Evolutionary conservation across 2,329 filamentous ascomycete genomes (phyloP).

Genomic region (Epichloe coenophiala): DNA sequence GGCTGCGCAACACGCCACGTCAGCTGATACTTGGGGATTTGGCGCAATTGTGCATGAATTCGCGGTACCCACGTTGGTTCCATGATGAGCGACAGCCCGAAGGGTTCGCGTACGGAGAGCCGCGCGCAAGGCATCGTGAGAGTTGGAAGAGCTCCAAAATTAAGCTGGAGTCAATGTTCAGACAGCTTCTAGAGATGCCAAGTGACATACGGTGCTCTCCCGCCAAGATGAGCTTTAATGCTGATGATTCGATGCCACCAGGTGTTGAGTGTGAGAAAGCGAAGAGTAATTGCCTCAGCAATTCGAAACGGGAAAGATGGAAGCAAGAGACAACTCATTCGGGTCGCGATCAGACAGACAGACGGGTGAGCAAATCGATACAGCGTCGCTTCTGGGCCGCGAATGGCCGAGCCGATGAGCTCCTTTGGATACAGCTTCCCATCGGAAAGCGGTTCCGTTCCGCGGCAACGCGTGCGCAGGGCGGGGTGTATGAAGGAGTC

Average conservation of each 20-base stretch:
- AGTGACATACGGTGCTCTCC: neutral
- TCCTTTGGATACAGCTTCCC: neutral
- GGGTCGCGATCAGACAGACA: neutral
- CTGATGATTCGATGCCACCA: neutral
- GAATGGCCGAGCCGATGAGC: constrained; percentile 3
- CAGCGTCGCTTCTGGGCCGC: neutral
- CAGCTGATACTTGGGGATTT: constrained; percentile 1
- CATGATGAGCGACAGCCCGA: constrained; percentile 40
- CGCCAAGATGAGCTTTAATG: neutral
- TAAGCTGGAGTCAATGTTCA: neutral
- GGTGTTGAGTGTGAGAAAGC: neutral
- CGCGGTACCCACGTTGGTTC: constrained; percentile 34
- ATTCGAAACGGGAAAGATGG: neutral
- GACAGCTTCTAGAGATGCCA: neutral
- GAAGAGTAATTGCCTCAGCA: neutral
- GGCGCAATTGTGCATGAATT: neutral
- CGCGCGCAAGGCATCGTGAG: constrained; percentile 32
- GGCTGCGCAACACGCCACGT: constrained; percentile 25
- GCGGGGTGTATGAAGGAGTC: too few relatives aligned
- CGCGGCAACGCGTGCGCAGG: neutral
- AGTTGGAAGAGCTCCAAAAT: neutral
- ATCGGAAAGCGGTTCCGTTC: constrained; percentile 3
- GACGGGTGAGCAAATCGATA: neutral
- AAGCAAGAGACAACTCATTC: neutral
- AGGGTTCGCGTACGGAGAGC: constrained; percentile 36